Conservation (phyloP, 179 eudicot genomes). For the Kewa caespitosa region DNA sequence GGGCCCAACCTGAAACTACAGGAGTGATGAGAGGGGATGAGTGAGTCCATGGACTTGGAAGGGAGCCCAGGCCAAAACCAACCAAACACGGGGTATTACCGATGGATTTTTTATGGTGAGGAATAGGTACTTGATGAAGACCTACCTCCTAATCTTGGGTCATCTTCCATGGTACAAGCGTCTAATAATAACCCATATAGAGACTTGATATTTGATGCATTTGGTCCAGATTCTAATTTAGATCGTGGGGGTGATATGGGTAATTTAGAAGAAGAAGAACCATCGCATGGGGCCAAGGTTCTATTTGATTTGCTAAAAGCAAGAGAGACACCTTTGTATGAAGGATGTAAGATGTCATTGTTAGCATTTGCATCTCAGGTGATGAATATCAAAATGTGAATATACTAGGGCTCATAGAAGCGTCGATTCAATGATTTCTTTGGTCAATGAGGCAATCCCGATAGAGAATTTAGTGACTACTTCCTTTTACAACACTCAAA, state of each 20-base stretch:
- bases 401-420: not conserved
- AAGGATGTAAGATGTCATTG: not conserved
- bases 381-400: not conserved
- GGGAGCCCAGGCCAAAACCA: no score
- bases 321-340: not conserved
- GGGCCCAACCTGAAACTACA: no score
- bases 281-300: not conserved
- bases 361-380: not conserved
- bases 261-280: constrained; percentile 2
- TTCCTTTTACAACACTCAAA: constrained; percentile 4
- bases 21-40: no score
- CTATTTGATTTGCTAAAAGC: not conserved
- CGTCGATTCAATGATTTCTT: not conserved
- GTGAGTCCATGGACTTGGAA: no score
- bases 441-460: not conserved
- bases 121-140: not conserved
- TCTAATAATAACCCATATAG: not conserved
- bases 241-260: not conserved
- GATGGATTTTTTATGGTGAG: not conserved
- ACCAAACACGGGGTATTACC: no score
- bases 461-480: not conserved
- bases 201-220: constrained; percentile 13
- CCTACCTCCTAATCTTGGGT: not conserved
- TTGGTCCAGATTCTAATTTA: not conserved
- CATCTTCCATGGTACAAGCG: not conserved